Base-by-base conservation (phyloP, 176 grass and related monocot species). In the Juncus inflexus region DNA sequence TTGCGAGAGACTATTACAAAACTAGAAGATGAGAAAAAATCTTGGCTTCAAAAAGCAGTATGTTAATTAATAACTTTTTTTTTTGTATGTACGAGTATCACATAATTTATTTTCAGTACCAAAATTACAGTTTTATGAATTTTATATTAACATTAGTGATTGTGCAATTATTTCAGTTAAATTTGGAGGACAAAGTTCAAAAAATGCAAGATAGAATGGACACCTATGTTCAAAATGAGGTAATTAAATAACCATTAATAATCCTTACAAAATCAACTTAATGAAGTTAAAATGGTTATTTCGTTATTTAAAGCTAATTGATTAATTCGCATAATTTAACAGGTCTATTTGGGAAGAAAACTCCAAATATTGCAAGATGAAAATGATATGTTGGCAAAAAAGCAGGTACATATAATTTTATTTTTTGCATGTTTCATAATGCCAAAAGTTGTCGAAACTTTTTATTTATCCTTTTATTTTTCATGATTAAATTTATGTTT, bases 11-110 rank as follows among this genome's bases (percentile, higher is more conserved):
- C 59, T 12, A 63, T 87, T 67, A 81, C 72, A 58, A 60, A 77
- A 55, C 70, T 87, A 65, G 80, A 86, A 81, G 72, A 90, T 66
- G 83, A 90, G 69, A 90, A 75, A 35, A 75, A 65, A 61, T 84
- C 39, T 54, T 84, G 80, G 72, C 78, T 87, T 55, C 61, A 83
- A 69, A 87, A 84, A 73, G 41, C 69, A 77, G 90, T 84, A 61
- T 15, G 77, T 55, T n/a, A n/a, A 74, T 6, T 13, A 13, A 35
- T 1, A 1, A 45, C 12, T 83, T 52, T 37, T 36, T 13, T 63
- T 28, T 75, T 43, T 9, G 15, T n/a, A n/a, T n/a, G n/a, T n/a
- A 70, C 63, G 40, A 11, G 14, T 67, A 78, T 7, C 38, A 9
- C 58, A 51, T 37, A 4, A 62, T 16, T 12, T 62, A 6, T 10